Percentiles rank a stretch among this genome's conserved stretches.
Evolutionary conservation across 257 asterid genomes (phyloP).

Genomic region (Hygrophila difformis): DNA sequence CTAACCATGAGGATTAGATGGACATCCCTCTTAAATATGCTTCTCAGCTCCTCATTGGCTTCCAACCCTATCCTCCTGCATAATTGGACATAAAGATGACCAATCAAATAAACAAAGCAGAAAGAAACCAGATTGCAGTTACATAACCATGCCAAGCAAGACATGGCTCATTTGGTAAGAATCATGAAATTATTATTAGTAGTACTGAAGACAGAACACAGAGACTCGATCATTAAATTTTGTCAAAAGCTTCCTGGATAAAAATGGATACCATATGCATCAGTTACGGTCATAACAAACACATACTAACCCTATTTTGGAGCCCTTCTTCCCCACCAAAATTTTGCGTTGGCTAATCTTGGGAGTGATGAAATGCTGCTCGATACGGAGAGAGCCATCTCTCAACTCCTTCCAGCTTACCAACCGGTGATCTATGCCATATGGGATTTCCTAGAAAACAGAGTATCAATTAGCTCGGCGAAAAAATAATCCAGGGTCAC

Average conservation of each 20-base stretch:
- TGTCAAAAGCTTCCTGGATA: too few species aligned
- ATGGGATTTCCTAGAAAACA: slow-evolving; percentile 36
- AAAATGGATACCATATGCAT: background rate
- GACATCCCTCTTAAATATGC: slow-evolving; percentile 71
- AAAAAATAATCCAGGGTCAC: background rate
- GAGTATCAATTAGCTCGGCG: slow-evolving; percentile 7
- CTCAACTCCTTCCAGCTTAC: slow-evolving; percentile 37
- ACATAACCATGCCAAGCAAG: too few species aligned
- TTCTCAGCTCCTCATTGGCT: slow-evolving; percentile 86
- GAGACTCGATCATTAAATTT: too few species aligned
- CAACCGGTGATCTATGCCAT: too few species aligned
- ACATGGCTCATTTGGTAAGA: too few species aligned
- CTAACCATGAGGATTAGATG: slow-evolving; percentile 82
- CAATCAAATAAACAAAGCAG: too few species aligned
- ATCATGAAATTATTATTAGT: background rate
- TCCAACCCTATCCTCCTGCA: slow-evolving; percentile 88
- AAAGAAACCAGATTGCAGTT: too few species aligned
- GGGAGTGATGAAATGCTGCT: slow-evolving; percentile 88
- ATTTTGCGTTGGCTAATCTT: slow-evolving; percentile 92
- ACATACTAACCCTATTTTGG: slow-evolving; percentile 74
- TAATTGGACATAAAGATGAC: background rate
- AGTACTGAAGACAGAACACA: too few species aligned
- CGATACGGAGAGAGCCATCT: slow-evolving; percentile 89
- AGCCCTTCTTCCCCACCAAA: slow-evolving; percentile 81
- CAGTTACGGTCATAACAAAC: background rate